phyloP scores from a whole-genome alignment of 148 eudicot genomes.

The Oxyria digyna region DNA sequence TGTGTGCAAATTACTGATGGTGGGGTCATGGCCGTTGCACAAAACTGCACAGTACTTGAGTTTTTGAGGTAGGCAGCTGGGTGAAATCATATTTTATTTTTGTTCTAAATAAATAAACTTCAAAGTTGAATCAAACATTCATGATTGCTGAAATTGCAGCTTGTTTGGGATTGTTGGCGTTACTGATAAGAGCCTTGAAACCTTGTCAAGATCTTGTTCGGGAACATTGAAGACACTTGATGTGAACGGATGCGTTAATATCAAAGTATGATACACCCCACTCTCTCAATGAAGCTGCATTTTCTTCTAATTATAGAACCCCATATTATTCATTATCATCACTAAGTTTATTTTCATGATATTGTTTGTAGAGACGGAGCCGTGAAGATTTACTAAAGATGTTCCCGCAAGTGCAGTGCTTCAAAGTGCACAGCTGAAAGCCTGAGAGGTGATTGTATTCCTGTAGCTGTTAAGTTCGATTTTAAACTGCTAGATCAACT shows the following conservation, averaged over 20 bases:
- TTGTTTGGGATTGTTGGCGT: constrained; percentile 90
- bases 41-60: constrained; percentile 68
- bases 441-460: neutral
- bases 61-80: constrained; percentile 19
- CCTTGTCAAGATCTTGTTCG: constrained; percentile 55
- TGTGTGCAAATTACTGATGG: constrained; percentile 67
- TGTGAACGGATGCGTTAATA: constrained; percentile 89
- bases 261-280: constrained; percentile 43
- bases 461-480: neutral
- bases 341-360: neutral
- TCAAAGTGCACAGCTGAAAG: constrained; percentile 80
- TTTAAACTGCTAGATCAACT: neutral
- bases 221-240: constrained; percentile 65
- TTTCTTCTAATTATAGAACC: neutral
- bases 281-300: neutral
- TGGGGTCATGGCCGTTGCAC: constrained; percentile 66
- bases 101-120: neutral
- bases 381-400: constrained; percentile 60
- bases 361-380: constrained; percentile 47
- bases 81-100: neutral
- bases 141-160: constrained; percentile 32
- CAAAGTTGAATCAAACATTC: neutral
- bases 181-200: constrained; percentile 73
- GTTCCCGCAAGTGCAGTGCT: constrained; percentile 64
- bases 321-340: neutral